phyloP scores from a whole-genome alignment of 2,329 filamentous ascomycete species.

The Akanthomyces dipterigenus region DNA sequence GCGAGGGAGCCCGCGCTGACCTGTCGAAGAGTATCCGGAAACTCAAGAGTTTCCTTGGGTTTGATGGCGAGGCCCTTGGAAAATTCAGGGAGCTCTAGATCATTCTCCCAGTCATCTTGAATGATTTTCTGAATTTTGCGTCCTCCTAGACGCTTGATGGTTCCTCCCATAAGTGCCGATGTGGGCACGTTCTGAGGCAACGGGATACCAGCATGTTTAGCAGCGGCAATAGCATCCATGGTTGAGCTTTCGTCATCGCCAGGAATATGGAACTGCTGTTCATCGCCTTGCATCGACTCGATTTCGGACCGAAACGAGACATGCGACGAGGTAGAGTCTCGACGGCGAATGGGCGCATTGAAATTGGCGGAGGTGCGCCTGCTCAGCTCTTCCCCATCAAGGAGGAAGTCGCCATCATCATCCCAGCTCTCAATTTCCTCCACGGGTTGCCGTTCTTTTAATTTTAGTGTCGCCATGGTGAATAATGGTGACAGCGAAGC shows the following conservation, averaged over 20 bases:
- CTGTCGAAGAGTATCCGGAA: conserved; percentile 63
- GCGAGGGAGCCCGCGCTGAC: conserved; percentile 51
- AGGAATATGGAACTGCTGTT: conserved; percentile 79
- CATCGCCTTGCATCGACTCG: conserved; percentile 67
- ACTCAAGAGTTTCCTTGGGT: conserved; percentile 50
- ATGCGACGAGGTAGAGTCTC: conserved; percentile 76
- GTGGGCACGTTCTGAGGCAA: conserved; percentile 80
- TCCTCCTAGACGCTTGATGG: conserved; percentile 81
- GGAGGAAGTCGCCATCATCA: conserved; percentile 65
- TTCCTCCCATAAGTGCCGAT: conserved; percentile 84
- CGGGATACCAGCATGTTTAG: conserved; percentile 84
- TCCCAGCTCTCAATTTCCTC: conserved; percentile 67
- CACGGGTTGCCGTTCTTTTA: conserved; percentile 47
- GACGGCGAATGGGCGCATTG: conserved; percentile 43
- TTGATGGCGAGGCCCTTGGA: conserved; percentile 60
- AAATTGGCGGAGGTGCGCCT: conserved; percentile 46
- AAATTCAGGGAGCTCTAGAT: conserved; percentile 60
- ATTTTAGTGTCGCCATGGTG: conserved; percentile 48
- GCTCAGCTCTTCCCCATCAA: conserved; percentile 60
- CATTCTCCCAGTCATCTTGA: conserved; percentile 76
- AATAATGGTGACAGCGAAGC: background rate
- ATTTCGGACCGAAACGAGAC: conserved; percentile 77
- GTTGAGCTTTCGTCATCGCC: conserved; percentile 81
- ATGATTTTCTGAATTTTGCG: conserved; percentile 65
- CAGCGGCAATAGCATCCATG: conserved; percentile 77